These are phyloP conservation scores for Rhodamnia rubescens DNA, from an alignment of 345 rosid species.

Conservation along the genomic window DNA sequence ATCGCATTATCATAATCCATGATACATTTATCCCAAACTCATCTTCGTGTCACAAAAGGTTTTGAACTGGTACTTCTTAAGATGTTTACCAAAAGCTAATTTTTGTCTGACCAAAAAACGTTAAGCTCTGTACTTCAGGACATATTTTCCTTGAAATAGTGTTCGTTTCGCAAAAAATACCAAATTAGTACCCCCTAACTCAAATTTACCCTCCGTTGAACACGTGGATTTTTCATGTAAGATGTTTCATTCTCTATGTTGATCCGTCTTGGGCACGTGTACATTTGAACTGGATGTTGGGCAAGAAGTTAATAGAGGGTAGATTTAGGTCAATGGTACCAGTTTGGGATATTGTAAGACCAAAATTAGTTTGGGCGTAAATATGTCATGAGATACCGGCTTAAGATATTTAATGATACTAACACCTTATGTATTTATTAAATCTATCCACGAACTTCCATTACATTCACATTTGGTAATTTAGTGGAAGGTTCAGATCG, in stretches of 20 bases:
- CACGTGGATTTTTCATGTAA: rapidly evolving
- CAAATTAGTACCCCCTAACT: rapidly evolving
- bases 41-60: background rate
- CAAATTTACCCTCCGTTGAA: rapidly evolving
- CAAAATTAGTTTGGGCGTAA: background rate
- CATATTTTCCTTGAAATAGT: rapidly evolving
- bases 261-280: background rate
- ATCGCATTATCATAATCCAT: background rate
- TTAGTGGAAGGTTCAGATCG: background rate
- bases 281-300: background rate
- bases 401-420: background rate
- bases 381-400: background rate
- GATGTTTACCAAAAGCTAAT: background rate
- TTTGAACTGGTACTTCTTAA: rapidly evolving
- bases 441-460: background rate
- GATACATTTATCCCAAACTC: background rate
- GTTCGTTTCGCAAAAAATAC: background rate
- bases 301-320: background rate
- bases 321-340: no score
- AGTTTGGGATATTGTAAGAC: rapidly evolving
- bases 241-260: background rate
- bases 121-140: rapidly evolving
- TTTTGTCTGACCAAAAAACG: rapidly evolving
- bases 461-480: background rate
- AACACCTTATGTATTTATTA: background rate